Base-by-base conservation (phyloP, 345 rosid species). In the Rhizophora mangle region DNA sequence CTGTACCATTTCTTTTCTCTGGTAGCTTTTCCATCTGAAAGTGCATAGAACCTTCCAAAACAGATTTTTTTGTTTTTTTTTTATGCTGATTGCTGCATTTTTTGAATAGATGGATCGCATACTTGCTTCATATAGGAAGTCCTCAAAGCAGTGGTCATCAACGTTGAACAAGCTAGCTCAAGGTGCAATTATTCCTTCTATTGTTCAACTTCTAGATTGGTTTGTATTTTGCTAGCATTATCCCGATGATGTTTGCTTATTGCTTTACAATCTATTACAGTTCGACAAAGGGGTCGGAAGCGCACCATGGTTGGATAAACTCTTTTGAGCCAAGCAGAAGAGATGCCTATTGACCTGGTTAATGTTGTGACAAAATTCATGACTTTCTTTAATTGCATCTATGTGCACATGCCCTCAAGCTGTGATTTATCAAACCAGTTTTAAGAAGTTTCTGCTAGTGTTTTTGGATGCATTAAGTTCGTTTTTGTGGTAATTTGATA, bases 91-190 rank as follows among this genome's bases (percentile, higher is more conserved):
- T 29, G 8, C 54, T 64, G 47, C 29, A n/a, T 68, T 34, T 66
- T 21, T 32, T 37, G 63, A 79, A 11, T 78, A 90, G 98, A 96
- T 96, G 97, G 97, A 92, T 52, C 79, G 76, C 21, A 86, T 92
- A 69, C 85, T 92, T 31, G 78, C 86, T 30, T 86, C 89, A 8
- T 96, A 96, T 75, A 83, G 88, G 81, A 96, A 88, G 79, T 89
- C 99, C 53, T 96, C 99, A 7, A 92, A 87, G 82, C 99, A 90
- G 75, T 96, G 99, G 99, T 92, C 96, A 31, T 84, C 98, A 37
- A 90, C 93, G 11, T 76, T 85, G 65, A 96, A 96, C 87, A 96
- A 96, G 87, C 88, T 96, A 15, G 99, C 97, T 3, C 95, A 89
- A 88, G 99, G 99, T 95, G 51, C 39, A 56, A 20, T 37, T 37